Evolutionary conservation across 495 filamentous ascomycete species (phyloP).

Genomic region (Aspergillus asperescens): DNA sequence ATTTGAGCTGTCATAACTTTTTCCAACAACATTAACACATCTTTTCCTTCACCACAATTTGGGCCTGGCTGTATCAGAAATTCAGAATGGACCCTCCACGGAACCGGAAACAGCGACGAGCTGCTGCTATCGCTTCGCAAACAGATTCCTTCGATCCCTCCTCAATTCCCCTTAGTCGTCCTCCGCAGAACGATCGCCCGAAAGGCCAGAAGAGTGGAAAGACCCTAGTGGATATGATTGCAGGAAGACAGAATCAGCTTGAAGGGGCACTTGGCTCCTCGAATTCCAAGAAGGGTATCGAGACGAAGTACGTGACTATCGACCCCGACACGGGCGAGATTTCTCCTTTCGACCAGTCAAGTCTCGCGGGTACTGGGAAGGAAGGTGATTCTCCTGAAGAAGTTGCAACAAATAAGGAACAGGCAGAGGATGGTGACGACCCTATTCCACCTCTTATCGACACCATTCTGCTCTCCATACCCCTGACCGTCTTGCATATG

Average conservation of each 20-base stretch:
- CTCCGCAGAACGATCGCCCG: slow-evolving; percentile 25
- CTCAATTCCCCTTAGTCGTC: slow-evolving; percentile 36
- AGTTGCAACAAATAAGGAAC: slow-evolving; percentile 4
- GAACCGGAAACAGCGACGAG: slow-evolving; percentile 48
- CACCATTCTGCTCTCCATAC: slow-evolving; percentile 51
- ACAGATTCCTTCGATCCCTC: slow-evolving; percentile 14
- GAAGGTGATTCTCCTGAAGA: slow-evolving; percentile 15
- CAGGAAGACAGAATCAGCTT: slow-evolving; percentile 42
- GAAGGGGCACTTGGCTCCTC: slow-evolving; percentile 5
- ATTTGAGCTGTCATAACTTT: not conserved
- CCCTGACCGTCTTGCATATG: slow-evolving; percentile 75
- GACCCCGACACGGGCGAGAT: slow-evolving; percentile 32
- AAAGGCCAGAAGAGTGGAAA: slow-evolving; percentile 29
- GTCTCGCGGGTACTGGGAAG: slow-evolving; percentile 13
- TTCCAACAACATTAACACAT: not conserved
- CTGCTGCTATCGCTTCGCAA: slow-evolving; percentile 11
- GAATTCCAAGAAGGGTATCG: slow-evolving; percentile 8
- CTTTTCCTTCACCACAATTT: not conserved
- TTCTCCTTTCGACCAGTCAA: slow-evolving; percentile 24
- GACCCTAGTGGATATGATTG: slow-evolving; percentile 48
- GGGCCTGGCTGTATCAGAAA: not conserved
- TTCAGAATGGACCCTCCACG: slow-evolving; percentile 30
- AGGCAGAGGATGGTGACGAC: slow-evolving; percentile 20
- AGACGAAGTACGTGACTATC: slow-evolving; percentile 37
- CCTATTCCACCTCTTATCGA: slow-evolving; percentile 41